These are phyloP conservation scores for Marsdenia floribunda DNA, from an alignment of 257 asterid genomes.

Conservation along the genomic window DNA sequence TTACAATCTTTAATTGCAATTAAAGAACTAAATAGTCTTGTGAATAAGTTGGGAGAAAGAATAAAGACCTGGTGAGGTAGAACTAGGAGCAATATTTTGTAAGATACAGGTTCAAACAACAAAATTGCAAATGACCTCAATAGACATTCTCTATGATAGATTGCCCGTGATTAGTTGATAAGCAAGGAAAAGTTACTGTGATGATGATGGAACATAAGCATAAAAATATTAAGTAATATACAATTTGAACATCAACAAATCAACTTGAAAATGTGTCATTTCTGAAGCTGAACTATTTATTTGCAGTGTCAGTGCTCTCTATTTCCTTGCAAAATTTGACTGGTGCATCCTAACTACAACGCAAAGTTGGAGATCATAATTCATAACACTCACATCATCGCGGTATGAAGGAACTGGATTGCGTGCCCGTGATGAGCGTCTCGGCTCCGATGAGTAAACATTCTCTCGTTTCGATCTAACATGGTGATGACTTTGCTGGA, in stretches of 20 bases:
- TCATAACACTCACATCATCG: constrained; percentile 57
- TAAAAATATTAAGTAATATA: not conserved
- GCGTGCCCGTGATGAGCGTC: constrained; percentile 80
- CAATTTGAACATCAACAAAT: not conserved
- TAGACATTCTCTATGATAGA: too few species aligned
- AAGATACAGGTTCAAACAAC: too few species aligned
- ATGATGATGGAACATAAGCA: not conserved
- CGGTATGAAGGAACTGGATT: constrained; percentile 55
- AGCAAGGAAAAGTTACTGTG: not conserved
- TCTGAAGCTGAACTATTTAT: too few species aligned
- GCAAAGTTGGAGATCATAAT: not conserved
- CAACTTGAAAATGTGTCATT: not conserved
- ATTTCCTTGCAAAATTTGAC: not conserved
- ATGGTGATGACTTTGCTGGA: constrained; percentile 41
- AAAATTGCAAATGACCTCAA: too few species aligned
- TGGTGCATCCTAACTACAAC: not conserved
- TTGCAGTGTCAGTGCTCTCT: not conserved
- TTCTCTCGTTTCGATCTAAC: constrained; percentile 28
- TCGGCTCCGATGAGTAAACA: constrained; percentile 50
- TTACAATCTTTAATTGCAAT: not conserved
- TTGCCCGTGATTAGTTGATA: too few species aligned
- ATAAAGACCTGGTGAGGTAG: too few species aligned
- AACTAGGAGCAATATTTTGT: too few species aligned
- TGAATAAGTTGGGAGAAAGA: too few species aligned
- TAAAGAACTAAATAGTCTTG: not conserved